phyloP scores from a whole-genome alignment of 371 early-diverging fungal species.

The Syncephalis fuscata region DNA sequence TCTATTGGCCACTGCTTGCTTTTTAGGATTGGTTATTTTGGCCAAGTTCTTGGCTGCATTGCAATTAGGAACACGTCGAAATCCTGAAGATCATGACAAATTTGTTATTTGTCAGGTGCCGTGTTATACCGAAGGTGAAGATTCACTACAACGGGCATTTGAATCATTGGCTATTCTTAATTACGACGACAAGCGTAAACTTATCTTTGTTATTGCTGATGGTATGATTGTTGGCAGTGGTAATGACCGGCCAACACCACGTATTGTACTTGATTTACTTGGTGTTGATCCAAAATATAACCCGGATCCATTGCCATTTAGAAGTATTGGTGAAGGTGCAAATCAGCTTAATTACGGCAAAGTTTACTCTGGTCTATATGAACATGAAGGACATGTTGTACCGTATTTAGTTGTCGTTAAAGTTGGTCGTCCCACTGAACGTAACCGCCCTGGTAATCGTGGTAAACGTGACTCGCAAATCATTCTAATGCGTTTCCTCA shows the following conservation, averaged over 20 bases:
- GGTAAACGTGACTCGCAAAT: slow-evolving; percentile 78
- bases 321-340: slow-evolving; percentile 69
- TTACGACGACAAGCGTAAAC: slow-evolving; percentile 50
- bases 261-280: slow-evolving; percentile 70
- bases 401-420: slow-evolving; percentile 75
- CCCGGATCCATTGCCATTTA: slow-evolving; percentile 73
- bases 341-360: slow-evolving; percentile 80
- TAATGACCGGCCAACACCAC: slow-evolving; percentile 78
- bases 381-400: slow-evolving; percentile 59
- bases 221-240: slow-evolving; percentile 83
- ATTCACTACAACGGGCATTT: slow-evolving; percentile 46
- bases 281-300: slow-evolving; percentile 60
- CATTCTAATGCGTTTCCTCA: slow-evolving; percentile 63
- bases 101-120: slow-evolving; percentile 87
- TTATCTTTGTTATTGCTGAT: slow-evolving; percentile 66
- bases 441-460: slow-evolving; percentile 62
- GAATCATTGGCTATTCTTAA: slow-evolving; percentile 46
- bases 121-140: slow-evolving; percentile 71
- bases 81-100: slow-evolving; percentile 72
- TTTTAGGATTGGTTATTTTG: slow-evolving; percentile 68
- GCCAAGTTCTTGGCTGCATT: slow-evolving; percentile 88
- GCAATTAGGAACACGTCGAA: slow-evolving; percentile 52
- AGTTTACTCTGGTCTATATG: slow-evolving; percentile 80
- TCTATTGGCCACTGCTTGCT: slow-evolving; percentile 50
- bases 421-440: slow-evolving; percentile 53